phyloP scores from a whole-genome alignment of 1,284 basidiomycete species.

The Golubevia pallescens region DNA sequence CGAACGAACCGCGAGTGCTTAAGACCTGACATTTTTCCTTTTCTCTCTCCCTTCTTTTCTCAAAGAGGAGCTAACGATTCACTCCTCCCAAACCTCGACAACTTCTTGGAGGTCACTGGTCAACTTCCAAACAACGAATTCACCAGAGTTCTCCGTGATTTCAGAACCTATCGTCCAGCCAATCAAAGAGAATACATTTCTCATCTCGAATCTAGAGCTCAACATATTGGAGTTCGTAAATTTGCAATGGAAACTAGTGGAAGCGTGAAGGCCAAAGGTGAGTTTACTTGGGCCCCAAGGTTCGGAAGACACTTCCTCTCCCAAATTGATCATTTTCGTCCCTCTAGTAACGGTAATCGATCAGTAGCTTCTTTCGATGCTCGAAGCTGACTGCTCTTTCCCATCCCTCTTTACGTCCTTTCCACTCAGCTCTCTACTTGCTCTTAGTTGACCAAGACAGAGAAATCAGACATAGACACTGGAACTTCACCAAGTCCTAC shows the following conservation, averaged over 20 bases:
- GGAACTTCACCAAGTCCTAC: constrained; percentile 53
- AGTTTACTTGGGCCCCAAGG: too few species aligned
- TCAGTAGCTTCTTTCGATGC: too few species aligned
- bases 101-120: constrained; percentile 55
- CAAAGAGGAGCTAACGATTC: constrained; percentile 39
- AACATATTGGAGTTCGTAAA: constrained; percentile 19
- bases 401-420: neutral
- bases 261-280: constrained; percentile 16
- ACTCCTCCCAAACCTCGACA: constrained; percentile 48
- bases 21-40: neutral
- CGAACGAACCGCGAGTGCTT: neutral
- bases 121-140: constrained; percentile 54
- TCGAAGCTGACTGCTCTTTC: too few species aligned
- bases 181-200: constrained; percentile 40
- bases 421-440: constrained; percentile 42
- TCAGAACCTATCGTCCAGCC: constrained; percentile 49
- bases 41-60: constrained; percentile 4
- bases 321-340: too few species aligned
- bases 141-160: constrained; percentile 52
- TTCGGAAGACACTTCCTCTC: too few species aligned
- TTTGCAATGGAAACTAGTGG: constrained; percentile 26
- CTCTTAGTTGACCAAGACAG: constrained; percentile 51
- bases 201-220: constrained; percentile 41
- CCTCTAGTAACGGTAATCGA: too few species aligned
- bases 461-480: constrained; percentile 56